These are phyloP conservation scores for Debaryomyces sp. DNA, from an alignment of 1,139 yeast genomes.

Conservation along the genomic window DNA sequence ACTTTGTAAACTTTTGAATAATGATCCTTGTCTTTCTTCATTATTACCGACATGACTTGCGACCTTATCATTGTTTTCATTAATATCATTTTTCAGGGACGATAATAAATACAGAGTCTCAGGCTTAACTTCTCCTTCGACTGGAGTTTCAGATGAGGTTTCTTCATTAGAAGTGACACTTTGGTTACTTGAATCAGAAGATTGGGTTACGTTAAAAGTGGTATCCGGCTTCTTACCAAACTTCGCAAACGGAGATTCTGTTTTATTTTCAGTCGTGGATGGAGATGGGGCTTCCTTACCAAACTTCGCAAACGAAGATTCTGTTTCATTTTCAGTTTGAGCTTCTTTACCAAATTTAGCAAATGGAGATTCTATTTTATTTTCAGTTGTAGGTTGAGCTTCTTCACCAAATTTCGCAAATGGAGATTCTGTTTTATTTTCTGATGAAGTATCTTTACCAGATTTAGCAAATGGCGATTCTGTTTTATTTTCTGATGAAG, in stretches of 20 bases:
- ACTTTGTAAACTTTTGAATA: neutral
- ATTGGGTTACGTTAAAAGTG: neutral
- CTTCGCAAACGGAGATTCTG: slow-evolving; percentile 8
- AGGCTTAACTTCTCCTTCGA: slow-evolving; percentile 9
- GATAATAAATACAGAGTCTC: slow-evolving; percentile 4
- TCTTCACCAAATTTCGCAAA: slow-evolving; percentile 4
- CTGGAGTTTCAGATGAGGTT: slow-evolving; percentile 1
- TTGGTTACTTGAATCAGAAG: slow-evolving; percentile 2
- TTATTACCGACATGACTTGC: neutral
- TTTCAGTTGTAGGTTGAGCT: neutral
- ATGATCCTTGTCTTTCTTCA: neutral
- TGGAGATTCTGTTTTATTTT: slow-evolving; percentile 10
- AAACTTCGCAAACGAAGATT: slow-evolving; percentile 7
- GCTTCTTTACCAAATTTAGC: slow-evolving; percentile 1
- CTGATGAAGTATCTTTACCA: slow-evolving; percentile 7
- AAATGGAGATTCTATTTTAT: slow-evolving; percentile 10
- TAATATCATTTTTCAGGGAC: neutral
- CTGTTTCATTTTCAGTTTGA: neutral
- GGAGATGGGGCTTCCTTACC: slow-evolving; percentile 6
- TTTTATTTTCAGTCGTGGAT: neutral
- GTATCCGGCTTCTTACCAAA: neutral
- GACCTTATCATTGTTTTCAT: slow-evolving; percentile 3
- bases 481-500: neutral
- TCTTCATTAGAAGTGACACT: slow-evolving; percentile 6
- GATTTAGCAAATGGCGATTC: slow-evolving; percentile 9